phyloP scores from a whole-genome alignment of 2,329 filamentous ascomycete genomes.

The Xylaria arbuscula region DNA sequence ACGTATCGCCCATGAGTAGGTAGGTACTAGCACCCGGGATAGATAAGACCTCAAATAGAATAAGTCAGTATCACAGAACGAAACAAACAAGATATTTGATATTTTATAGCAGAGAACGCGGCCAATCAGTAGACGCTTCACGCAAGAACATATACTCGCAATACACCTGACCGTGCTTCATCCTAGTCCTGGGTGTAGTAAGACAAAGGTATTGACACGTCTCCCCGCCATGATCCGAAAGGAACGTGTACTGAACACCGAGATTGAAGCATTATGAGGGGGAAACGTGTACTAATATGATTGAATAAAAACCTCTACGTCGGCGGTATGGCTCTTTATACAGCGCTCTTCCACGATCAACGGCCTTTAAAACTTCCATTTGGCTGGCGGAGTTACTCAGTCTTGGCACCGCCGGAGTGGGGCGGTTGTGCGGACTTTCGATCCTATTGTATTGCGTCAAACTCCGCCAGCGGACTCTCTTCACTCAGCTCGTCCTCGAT shows the following conservation, averaged over 20 bases:
- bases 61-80: not conserved
- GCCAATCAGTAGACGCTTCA: not conserved
- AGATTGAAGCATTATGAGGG: no score
- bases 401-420: slow-evolving; percentile 35
- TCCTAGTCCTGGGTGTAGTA: not conserved
- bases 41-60: not conserved
- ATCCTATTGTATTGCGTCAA: not conserved
- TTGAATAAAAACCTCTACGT: not conserved
- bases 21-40: not conserved
- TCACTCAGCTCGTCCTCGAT: slow-evolving; percentile 6
- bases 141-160: not conserved
- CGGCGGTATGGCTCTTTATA: no score
- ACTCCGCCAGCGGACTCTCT: slow-evolving; percentile 28
- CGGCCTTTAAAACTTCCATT: not conserved
- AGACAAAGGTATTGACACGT: not conserved
- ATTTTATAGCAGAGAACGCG: not conserved
- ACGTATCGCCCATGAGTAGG: not conserved
- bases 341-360: not conserved
- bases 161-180: not conserved
- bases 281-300: not conserved
- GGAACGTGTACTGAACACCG: not conserved
- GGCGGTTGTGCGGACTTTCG: slow-evolving; percentile 31
- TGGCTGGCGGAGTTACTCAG: slow-evolving; percentile 26
- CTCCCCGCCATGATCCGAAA: no score
- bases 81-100: not conserved